These are phyloP conservation scores for Microbotryum scabiosae DNA, from an alignment of 1,284 basidiomycete species.

Conservation along the genomic window DNA sequence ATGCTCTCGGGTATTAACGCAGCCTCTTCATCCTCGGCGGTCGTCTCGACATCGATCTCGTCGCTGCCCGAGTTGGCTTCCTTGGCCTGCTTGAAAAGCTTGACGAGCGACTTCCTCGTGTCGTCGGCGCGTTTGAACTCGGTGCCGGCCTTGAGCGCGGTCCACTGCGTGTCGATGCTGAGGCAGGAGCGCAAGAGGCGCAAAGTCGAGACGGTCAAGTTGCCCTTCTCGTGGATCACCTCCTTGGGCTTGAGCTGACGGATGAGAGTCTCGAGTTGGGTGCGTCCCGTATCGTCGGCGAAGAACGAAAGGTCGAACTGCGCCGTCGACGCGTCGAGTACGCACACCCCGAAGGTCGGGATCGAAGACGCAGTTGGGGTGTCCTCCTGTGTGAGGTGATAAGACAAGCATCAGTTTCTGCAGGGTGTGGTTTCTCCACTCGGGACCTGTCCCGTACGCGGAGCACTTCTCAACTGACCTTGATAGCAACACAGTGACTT, in stretches of 20 bases:
- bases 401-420: conserved; percentile 1
- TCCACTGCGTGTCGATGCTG: conserved; percentile 75
- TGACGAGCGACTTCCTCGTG: conserved; percentile 61
- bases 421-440: conserved; percentile 24
- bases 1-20: conserved; percentile 56
- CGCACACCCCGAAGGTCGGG: conserved; percentile 71
- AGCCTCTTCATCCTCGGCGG: conserved; percentile 46
- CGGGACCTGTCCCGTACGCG: conserved; percentile 32
- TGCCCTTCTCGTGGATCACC: conserved; percentile 77
- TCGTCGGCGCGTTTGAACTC: conserved; percentile 71
- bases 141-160: conserved; percentile 60
- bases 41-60: conserved; percentile 5
- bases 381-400: conserved; percentile 43
- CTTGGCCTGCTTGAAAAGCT: conserved; percentile 51
- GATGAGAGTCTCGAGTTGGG: conserved; percentile 86
- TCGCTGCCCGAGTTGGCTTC: conserved; percentile 37
- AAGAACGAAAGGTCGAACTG: conserved; percentile 89
- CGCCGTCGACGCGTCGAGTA: conserved; percentile 92
- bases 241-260: conserved; percentile 90
- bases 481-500: conserved; percentile 87
- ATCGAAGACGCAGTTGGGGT: conserved; percentile 31
- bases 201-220: conserved; percentile 68
- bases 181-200: conserved; percentile 71
- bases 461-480: conserved; percentile 43
- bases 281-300: conserved; percentile 84